These are phyloP conservation scores for Helminthosporium solani DNA, from an alignment of 2,329 filamentous ascomycete genomes.

Conservation along the genomic window DNA sequence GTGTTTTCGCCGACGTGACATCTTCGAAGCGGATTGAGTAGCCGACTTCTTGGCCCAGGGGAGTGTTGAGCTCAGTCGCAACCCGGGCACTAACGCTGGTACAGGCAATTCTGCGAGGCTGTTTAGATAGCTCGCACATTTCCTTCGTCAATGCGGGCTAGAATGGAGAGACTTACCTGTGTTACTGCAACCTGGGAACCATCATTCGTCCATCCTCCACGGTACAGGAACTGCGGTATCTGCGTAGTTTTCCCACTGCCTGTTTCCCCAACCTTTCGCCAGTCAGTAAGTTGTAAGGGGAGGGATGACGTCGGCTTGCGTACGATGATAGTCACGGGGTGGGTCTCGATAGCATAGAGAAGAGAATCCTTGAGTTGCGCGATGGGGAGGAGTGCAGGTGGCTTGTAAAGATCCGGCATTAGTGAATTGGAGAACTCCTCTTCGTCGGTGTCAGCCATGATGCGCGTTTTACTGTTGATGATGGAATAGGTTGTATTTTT, in stretches of 20 bases:
- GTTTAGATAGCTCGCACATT: constrained; percentile 8
- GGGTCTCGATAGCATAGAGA: constrained; percentile 82
- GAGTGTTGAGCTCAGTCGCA: constrained; percentile 83
- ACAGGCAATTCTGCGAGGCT: constrained; percentile 88
- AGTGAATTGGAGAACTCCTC: constrained; percentile 46
- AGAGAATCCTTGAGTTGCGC: constrained; percentile 76
- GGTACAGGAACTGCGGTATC: constrained; percentile 85
- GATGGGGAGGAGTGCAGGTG: constrained; percentile 80
- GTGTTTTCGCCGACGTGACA: constrained; percentile 78
- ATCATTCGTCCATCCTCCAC: constrained; percentile 83
- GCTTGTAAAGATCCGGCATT: constrained; percentile 85
- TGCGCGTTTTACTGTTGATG: background rate
- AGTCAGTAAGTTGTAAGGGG: background rate
- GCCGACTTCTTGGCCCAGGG: constrained; percentile 80
- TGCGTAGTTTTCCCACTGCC: constrained; percentile 68
- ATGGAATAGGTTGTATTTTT: background rate
- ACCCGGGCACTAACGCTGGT: constrained; percentile 87
- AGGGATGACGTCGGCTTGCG: background rate
- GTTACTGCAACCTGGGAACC: constrained; percentile 85
- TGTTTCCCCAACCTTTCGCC: constrained; percentile 65
- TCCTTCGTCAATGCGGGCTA: background rate
- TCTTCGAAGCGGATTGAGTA: constrained; percentile 94
- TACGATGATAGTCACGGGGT: constrained; percentile 82
- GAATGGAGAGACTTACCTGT: constrained; percentile 61
- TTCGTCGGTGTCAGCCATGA: constrained; percentile 42